A percentile compares a stretch with the other conserved stretches of the same genome.
These are phyloP conservation scores for Fusarium sp. DNA, from an alignment of 2,329 filamentous ascomycete genomes.

Conservation along the genomic window DNA sequence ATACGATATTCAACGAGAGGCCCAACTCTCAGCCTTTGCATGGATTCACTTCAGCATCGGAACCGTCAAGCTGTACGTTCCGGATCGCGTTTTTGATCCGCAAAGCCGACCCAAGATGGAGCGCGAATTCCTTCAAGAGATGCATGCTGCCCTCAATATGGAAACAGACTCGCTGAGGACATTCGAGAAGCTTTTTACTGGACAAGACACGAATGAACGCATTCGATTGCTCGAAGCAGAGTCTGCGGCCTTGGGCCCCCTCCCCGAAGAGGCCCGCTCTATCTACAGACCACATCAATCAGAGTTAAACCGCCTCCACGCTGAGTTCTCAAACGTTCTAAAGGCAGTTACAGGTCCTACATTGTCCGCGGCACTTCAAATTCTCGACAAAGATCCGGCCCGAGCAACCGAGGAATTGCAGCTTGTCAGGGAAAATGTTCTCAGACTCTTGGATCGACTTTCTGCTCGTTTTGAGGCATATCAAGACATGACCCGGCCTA, in stretches of 20 bases:
- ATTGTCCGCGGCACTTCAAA: constrained; percentile 49
- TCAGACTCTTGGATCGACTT: constrained; percentile 76
- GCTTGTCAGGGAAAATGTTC: constrained; percentile 66
- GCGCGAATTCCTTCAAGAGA: constrained; percentile 64
- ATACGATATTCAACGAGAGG: constrained; percentile 25
- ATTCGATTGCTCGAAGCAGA: constrained; percentile 71
- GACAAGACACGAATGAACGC: constrained; percentile 74
- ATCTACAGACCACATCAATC: constrained; percentile 78
- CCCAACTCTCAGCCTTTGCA: constrained; percentile 60
- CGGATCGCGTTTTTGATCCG: constrained; percentile 88
- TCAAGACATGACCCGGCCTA: constrained; percentile 83
- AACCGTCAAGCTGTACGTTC: constrained; percentile 82
- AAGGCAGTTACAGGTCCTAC: constrained; percentile 67
- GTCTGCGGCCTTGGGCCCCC: constrained; percentile 69
- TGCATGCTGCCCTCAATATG: constrained; percentile 63
- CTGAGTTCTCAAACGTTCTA: constrained; percentile 82
- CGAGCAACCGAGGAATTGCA: constrained; percentile 53
- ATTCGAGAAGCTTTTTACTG: constrained; percentile 76
- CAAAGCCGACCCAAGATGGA: constrained; percentile 73
- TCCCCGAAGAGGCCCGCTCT: constrained; percentile 69
- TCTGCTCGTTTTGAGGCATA: constrained; percentile 78
- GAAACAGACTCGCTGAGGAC: constrained; percentile 68
- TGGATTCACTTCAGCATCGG: constrained; percentile 82
- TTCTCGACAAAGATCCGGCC: constrained; percentile 33
- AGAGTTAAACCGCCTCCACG: constrained; percentile 77